These are phyloP conservation scores for Saccharomycopsis vini DNA, from an alignment of 805 yeast species.

Conservation along the genomic window DNA sequence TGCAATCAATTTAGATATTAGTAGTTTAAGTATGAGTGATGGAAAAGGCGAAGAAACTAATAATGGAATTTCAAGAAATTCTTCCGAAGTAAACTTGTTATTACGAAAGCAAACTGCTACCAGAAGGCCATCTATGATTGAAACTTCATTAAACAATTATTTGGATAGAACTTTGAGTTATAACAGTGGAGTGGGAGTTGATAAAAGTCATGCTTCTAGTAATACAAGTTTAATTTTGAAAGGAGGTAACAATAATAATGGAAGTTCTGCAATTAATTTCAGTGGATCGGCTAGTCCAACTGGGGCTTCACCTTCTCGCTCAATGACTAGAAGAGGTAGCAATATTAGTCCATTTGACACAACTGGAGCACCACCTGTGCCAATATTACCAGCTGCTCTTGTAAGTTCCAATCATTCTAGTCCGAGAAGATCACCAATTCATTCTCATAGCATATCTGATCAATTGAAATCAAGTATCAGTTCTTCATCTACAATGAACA, in stretches of 20 bases:
- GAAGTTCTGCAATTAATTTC: neutral
- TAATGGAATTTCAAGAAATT: neutral
- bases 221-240: neutral
- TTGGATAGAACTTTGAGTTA: slow-evolving; percentile 8
- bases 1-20: slow-evolving; percentile 4
- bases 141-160: slow-evolving; percentile 14
- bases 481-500: neutral
- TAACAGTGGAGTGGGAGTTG: neutral
- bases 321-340: neutral
- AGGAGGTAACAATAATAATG: slow-evolving; percentile 1
- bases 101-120: slow-evolving; percentile 2
- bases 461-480: neutral
- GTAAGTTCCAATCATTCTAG: too few species aligned
- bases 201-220: neutral
- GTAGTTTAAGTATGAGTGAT: too few species aligned
- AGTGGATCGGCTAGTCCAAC: neutral
- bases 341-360: neutral
- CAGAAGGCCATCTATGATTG: slow-evolving; percentile 17
- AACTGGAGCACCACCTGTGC: neutral
- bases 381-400: too few species aligned
- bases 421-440: neutral
- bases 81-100: slow-evolving; percentile 1
- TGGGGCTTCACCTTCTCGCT: neutral
- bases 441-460: too few species aligned
- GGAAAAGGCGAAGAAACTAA: neutral